A percentile compares a stretch with the other conserved stretches of the same genome.
phyloP scores from a whole-genome alignment of 805 yeast genomes.

The Cyberlindnera mycetangii region DNA sequence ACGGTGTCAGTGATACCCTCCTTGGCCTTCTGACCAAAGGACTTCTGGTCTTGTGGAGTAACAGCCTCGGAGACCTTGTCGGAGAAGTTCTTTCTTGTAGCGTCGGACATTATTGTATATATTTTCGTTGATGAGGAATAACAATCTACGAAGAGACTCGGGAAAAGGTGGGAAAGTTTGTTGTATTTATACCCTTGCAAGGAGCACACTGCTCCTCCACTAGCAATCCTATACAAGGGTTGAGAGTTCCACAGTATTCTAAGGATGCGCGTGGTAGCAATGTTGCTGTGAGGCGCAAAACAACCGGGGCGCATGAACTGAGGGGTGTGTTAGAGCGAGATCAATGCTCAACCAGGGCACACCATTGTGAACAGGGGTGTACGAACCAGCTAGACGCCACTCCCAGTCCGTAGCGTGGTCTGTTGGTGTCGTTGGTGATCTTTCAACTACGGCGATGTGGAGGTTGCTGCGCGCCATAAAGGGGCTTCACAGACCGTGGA shows the following conservation, averaged over 20 bases:
- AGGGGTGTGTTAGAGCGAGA: no score
- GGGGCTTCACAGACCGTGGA: no score
- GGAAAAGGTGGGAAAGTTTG: background rate
- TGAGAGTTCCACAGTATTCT: background rate
- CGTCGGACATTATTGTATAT: constrained; percentile 40
- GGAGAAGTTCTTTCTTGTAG: constrained; percentile 73
- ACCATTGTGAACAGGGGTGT: no score
- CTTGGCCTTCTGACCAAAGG: constrained; percentile 61
- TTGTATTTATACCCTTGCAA: background rate
- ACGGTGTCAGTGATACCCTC: constrained; percentile 64
- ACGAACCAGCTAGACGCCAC: no score
- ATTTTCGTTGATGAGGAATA: no score
- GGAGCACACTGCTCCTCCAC: background rate
- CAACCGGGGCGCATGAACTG: background rate
- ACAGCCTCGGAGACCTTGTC: constrained; percentile 65
- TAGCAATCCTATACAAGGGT: background rate
- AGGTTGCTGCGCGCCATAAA: no score
- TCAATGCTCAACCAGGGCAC: no score
- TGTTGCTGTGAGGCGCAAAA: background rate
- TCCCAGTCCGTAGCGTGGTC: no score
- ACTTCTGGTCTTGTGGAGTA: constrained; percentile 71
- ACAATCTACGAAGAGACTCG: no score
- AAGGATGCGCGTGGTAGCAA: background rate
- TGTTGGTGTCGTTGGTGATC: no score
- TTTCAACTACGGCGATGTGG: no score